Percentiles rank a stretch among this genome's conserved stretches.
phyloP scores from a whole-genome alignment of 495 filamentous ascomycete genomes.

The Tuber aestivum region DNA sequence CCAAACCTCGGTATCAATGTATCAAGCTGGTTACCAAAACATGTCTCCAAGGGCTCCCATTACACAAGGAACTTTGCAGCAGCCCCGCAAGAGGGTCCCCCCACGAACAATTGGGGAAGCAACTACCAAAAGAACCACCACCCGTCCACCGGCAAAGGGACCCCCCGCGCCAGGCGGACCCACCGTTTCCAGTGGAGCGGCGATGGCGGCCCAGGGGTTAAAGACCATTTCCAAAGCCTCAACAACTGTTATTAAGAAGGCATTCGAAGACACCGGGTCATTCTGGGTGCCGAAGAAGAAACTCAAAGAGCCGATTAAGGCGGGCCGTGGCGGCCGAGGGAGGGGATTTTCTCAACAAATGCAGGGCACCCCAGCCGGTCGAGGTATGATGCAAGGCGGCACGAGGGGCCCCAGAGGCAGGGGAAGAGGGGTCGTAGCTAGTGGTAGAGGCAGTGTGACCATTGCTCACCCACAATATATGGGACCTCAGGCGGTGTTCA shows the following conservation, averaged over 20 bases:
- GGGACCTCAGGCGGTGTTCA: neutral
- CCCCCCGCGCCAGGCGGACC: neutral
- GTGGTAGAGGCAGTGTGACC: neutral
- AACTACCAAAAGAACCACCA: slow-evolving; percentile 10
- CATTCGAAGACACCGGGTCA: slow-evolving; percentile 16
- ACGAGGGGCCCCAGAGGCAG: neutral
- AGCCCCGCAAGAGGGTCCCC: neutral
- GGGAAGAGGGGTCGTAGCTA: neutral
- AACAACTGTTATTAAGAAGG: slow-evolving; percentile 20
- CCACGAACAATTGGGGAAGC: slow-evolving; percentile 7
- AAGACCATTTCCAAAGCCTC: slow-evolving; percentile 18
- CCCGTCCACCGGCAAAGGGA: slow-evolving; percentile 16
- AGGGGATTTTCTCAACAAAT: neutral
- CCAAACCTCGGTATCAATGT: neutral
- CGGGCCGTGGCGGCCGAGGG: neutral
- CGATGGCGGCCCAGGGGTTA: slow-evolving; percentile 19
- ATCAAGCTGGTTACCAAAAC: neutral
- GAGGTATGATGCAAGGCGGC: neutral
- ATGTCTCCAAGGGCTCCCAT: neutral
- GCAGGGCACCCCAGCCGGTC: neutral
- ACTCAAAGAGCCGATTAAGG: neutral
- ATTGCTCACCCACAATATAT: neutral
- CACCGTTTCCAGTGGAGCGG: slow-evolving; percentile 15
- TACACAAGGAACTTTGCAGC: neutral
- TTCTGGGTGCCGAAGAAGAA: slow-evolving; percentile 27